Conservation (phyloP, 441 rosid genomes). For the Manihot esculenta region DNA sequence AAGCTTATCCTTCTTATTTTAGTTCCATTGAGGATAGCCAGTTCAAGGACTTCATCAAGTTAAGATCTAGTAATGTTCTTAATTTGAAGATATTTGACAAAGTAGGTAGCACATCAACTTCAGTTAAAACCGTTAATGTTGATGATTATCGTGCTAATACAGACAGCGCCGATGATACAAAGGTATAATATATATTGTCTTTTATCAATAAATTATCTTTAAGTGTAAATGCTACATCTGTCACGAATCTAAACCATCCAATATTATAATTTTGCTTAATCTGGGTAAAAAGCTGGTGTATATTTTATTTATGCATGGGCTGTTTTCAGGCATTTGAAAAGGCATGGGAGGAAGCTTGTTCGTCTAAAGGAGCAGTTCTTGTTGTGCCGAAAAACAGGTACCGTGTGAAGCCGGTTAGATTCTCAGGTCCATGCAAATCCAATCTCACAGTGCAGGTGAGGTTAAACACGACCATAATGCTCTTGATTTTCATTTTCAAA, state of each 20-base stretch:
- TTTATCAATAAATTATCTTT: too few relatives aligned
- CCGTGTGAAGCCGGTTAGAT: slow-evolving; percentile 44
- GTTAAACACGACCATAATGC: neutral
- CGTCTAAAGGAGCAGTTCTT: slow-evolving; percentile 37
- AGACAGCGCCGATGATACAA: slow-evolving; percentile 55
- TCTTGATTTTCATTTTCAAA: too few relatives aligned
- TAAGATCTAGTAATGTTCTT: slow-evolving; percentile 24
- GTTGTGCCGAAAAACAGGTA: slow-evolving; percentile 52
- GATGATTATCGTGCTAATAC: slow-evolving; percentile 58
- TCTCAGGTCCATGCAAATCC: slow-evolving; percentile 76
- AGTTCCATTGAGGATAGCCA: slow-evolving; percentile 36
- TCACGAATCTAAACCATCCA: too few relatives aligned
- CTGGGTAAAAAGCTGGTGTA: too few relatives aligned
- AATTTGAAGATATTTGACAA: slow-evolving; percentile 26
- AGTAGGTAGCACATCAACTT: slow-evolving; percentile 20
- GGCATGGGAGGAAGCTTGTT: slow-evolving; percentile 81
- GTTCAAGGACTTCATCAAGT: slow-evolving; percentile 28
- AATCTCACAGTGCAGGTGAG: slow-evolving; percentile 51
- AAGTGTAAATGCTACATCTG: too few relatives aligned
- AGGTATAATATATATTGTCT: too few relatives aligned
- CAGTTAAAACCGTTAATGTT: slow-evolving; percentile 39
- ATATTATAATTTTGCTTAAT: too few relatives aligned
- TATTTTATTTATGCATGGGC: too few relatives aligned
- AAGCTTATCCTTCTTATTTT: slow-evolving; percentile 35
- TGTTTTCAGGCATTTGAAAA: slow-evolving; percentile 53